Conservation (phyloP, 2,329 filamentous ascomycete genomes). For the Samsoniella hepiali region DNA sequence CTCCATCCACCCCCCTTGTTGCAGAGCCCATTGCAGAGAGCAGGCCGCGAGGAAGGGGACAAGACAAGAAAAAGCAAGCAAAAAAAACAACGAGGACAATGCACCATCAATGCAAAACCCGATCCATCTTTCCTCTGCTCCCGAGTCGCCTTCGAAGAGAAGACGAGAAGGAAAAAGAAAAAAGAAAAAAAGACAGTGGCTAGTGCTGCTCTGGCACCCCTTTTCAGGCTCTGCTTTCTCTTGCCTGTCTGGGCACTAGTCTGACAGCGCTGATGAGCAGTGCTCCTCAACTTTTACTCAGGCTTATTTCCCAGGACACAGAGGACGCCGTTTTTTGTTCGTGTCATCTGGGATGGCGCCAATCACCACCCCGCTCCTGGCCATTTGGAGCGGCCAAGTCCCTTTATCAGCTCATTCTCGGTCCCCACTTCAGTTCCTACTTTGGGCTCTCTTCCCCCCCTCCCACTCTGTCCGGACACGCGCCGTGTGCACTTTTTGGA, state of each 20-base stretch:
- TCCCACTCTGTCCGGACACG: background rate
- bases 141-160: background rate
- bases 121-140: background rate
- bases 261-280: conserved; percentile 13
- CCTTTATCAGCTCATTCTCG: conserved; percentile 20
- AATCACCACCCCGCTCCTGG: conserved; percentile 16
- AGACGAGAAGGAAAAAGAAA: background rate
- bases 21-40: background rate
- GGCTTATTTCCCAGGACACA: conserved; percentile 10
- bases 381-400: conserved; percentile 12
- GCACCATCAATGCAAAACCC: background rate
- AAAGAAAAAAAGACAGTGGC: background rate
- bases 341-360: conserved; percentile 12
- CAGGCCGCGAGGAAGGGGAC: background rate
- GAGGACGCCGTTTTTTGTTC: conserved; percentile 12
- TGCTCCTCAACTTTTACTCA: conserved; percentile 13
- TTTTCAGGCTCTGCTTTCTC: conserved; percentile 21
- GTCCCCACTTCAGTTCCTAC: conserved; percentile 17
- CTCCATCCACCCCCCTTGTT: conserved; percentile 4
- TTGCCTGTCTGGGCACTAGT: conserved; percentile 19
- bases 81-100: conserved; percentile 18
- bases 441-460: conserved; percentile 11
- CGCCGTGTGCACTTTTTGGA: background rate
- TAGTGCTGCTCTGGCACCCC: background rate
- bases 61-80: conserved; percentile 13